Base-by-base conservation (phyloP, 2,329 filamentous ascomycete genomes). In the Colletotrichum zoysiae region DNA sequence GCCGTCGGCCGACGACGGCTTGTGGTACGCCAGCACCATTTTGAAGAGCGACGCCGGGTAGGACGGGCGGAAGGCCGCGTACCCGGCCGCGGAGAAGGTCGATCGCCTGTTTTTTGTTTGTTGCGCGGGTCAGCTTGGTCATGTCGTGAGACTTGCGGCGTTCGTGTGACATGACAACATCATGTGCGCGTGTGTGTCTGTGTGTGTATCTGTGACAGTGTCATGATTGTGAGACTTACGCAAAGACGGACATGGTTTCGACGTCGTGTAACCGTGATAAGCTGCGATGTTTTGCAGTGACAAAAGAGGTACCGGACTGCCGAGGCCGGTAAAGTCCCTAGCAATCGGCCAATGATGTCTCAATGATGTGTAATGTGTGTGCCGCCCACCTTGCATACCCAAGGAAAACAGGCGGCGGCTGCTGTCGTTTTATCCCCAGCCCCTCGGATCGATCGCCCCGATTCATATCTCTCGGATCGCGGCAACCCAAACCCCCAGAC, bases 21-120 rank as follows among this genome's bases (percentile, higher is more conserved):
- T 80, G 78, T 91, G 88, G 78, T 87, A 91, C 30, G 78, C 77
- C 16, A 91, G 82, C 12, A 91, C 79, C 23, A 81, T 85, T 63
- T 83, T 82, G 79, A 87, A 90, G 40, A 92, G 81, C 26, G 81
- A 81, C 11, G 83, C 77, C 8, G 89, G 89, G 77, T 91, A 92
- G 35, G 82, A 82, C 20, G 90, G 89, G 20, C 90, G 85, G 77
- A 90, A 88, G 33, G 87, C 83, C 48, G 89, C 89, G 76, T 92
- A 92, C 23, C 84, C 83, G 55, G 85, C 83, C 18, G 87, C 85
- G 33, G 86, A 87, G 79, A 90, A 91, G 14, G 84, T 84, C 50
- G 86, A 78, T 78, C 87, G 88, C 63, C 87, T 90, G 74, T 75
- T 68, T 23, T 20, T 48, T 40, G 1, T 12, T 30, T 30, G 26